Evolutionary conservation across 2,329 filamentous ascomycete species (phyloP).

Genomic region (Thielaviopsis punctulata): DNA sequence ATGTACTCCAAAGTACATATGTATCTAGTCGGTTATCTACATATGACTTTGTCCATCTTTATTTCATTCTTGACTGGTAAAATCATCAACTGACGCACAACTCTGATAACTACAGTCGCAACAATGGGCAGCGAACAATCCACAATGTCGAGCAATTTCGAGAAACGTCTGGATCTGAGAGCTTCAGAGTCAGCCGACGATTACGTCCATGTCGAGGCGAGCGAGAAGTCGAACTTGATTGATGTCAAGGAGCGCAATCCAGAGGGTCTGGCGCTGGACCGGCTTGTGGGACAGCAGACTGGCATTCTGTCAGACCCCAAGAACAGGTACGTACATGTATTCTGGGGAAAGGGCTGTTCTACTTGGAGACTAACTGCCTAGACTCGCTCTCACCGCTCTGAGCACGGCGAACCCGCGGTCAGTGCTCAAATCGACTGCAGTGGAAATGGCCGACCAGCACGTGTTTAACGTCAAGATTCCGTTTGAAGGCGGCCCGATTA

Average conservation of each 20-base stretch:
- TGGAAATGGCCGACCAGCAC: constrained; percentile 53
- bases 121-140: constrained; percentile 6
- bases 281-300: constrained; percentile 41
- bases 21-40: neutral
- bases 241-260: constrained; percentile 15
- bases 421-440: constrained; percentile 46
- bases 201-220: neutral
- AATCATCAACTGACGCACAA: neutral
- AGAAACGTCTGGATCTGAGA: neutral
- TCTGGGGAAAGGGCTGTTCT: neutral
- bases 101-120: neutral
- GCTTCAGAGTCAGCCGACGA: neutral
- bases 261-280: constrained; percentile 32
- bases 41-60: constrained; percentile 1
- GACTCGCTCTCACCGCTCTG: constrained; percentile 59
- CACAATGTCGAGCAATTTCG: neutral
- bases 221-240: constrained; percentile 6
- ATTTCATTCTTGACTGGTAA: too few species aligned
- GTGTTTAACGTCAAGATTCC: constrained; percentile 73
- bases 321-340: constrained; percentile 32
- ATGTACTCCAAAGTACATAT: too few species aligned
- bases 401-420: constrained; percentile 47
- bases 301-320: constrained; percentile 46
- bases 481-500: constrained; percentile 65
- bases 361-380: constrained; percentile 17